Evolutionary conservation across 1,139 yeast genomes (phyloP), one percentile per base, ranked within the genome.

Genomic region (Pneumocystis carinii): DNA sequence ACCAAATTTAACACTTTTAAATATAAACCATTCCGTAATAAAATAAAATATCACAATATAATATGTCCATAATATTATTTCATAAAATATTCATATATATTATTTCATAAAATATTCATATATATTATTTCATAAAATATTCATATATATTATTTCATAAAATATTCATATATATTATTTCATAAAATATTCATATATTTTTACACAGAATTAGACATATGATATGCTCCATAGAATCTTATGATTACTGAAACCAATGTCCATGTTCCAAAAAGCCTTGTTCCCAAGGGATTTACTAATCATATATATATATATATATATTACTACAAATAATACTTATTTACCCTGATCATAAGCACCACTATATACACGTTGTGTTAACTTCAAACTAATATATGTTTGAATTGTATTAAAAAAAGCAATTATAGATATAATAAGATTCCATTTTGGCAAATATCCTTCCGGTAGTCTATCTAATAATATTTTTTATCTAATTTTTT

Each of bases 231-330:
- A 72, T 87, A 90, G 68, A 85, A 79, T 72, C 98, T 83, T 62
- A 92, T 84, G 59, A 92, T 78, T 1, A 96, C 83, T 1, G 97
- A 85, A 68, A 90, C 80, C 62, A 90, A 78, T 0, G 98, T 92
- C 98, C 98, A 92, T 0, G 98, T 92, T 38, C 98, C 98, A 74
- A 92, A 92, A 0, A 98, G 92, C 70, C 98, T 81, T 10, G 97
- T 96, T 69, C 95, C 84, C 69, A 92, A 78, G 6, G 80, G 77
- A 0, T 96, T 88, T 24, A 90, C 80, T 68, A 32, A 19, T 35
- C 36, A 35, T 17, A 36, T 59, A 36, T 24, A 56, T 29, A 17
- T 36, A 17, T n/a, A n/a, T n/a, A n/a, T n/a, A n/a, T n/a, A n/a
- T n/a, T n/a, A n/a, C n/a, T n/a, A n/a, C n/a, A n/a, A 35, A 41